Evolutionary conservation across 768 basidiomycete species (phyloP), one percentile per base, ranked within the genome.

Genomic region (Lentinula edodes): DNA sequence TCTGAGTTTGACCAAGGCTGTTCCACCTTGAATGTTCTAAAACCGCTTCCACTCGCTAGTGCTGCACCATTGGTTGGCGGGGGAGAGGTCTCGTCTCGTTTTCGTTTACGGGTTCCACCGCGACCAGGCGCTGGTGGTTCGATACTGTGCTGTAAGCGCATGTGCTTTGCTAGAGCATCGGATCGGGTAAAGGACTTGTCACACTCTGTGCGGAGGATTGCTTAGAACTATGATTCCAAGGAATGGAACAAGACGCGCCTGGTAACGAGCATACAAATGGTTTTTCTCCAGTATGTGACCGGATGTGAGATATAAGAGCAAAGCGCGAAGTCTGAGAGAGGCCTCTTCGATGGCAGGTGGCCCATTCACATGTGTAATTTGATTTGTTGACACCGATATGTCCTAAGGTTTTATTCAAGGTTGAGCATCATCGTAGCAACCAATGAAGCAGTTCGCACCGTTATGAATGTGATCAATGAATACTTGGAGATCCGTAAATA

Each of bases 181-280:
- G 93, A 93, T 46, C 95, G 93, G 8, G 94, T 95, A 73, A 98
- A 98, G 0, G 91, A 89, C 68, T 93, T 95, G 78, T 93, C 92
- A 70, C 95, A 98, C 76, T 95, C 95, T 95, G 60, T 6, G 15
- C n/a, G 32, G 13, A 43, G 32, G 52, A 15, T 56, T 39, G 62
- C 38, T 51, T 38, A 8, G 57, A 63, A 58, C 46, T 61, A 61
- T 61, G 64, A 61, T 15, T 5, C 43, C 28, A 41, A 13, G 20
- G 23, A 41, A 51, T n/a, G 6, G 10, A 45, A 43, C 28, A 61
- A 41, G 42, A 71, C 87, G 66, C 62, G 90, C 94, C 93, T 69
- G 91, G 87, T 61, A 84, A 78, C 10, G 85, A 74, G 70, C 95
- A 98, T 23, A 83, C 86, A 69, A 94, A 97, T 0, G 94, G 95